Base-by-base conservation (phyloP, 208 protist species). In the Borovskyia barvae region DNA sequence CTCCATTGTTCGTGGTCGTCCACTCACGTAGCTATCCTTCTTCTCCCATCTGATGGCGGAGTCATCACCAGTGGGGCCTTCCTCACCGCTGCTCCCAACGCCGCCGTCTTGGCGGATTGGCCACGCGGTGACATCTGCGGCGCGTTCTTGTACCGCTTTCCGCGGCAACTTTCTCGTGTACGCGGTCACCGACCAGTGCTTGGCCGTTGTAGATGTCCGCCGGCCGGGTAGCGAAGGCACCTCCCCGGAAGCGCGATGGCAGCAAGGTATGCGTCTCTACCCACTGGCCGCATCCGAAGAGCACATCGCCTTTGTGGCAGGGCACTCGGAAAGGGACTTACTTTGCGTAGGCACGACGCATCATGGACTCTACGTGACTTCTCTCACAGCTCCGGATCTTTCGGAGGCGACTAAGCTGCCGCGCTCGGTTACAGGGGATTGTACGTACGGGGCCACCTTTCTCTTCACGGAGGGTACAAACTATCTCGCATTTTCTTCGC, bases 301-400 rank as follows among this genome's bases (percentile, higher is more conserved):
- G 49, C 49, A 46, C 17, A 66, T 94, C 28, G 69, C 72, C 15
- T 75, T 92, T 45, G 55, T 94, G 25, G 29, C 49, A 8, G 48
- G 85, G 11, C 88, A 94, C 65, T 81, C 66, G 5, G 52, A 48
- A 19, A 65, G 60, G 25, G 82, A 88, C 24, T 32, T 77, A 5
- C 4, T 92, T 0, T 90, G 77, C 52, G 72, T 92, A 28, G 88
- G 88, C 36, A 91, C 88, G 37, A 29, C n/a, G 30, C 40, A 54
- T 19, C 72, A 85, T 49, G 88, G 88, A 14, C 35, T 92, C 19
- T 94, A 91, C 74, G 11, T 92, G 30, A 89, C 80, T 15, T 50
- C 58, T 0, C 75, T 75, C 2, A 73, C 71, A 6, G 41, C 50
- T n/a, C 77, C 87, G 0, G 24, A n/a, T 28, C 52, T 94, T 32